These are phyloP conservation scores for Talaromyces sp. DNA, from an alignment of 2,329 filamentous ascomycete species.

Conservation along the genomic window DNA sequence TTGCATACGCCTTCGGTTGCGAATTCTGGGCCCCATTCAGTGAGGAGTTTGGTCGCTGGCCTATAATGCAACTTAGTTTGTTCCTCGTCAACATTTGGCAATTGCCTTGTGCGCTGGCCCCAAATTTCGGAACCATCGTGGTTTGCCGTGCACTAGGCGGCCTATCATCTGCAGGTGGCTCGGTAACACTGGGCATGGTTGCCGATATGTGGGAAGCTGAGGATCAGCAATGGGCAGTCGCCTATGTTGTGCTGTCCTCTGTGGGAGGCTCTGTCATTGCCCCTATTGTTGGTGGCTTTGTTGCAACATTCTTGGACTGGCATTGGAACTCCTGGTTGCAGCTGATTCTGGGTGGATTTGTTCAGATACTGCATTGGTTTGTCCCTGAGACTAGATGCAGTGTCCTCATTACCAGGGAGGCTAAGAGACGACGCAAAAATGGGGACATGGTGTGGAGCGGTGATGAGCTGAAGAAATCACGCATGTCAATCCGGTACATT, in stretches of 20 bases:
- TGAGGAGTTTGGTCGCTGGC: slow-evolving; percentile 77
- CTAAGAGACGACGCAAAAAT: slow-evolving; percentile 57
- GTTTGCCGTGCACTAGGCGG: slow-evolving; percentile 69
- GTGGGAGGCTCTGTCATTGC: slow-evolving; percentile 54
- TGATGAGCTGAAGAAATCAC: slow-evolving; percentile 65
- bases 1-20: slow-evolving; percentile 80
- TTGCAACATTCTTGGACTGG: slow-evolving; percentile 54
- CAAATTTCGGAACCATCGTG: slow-evolving; percentile 69
- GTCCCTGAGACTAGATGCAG: slow-evolving; percentile 61
- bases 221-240: slow-evolving; percentile 62
- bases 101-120: slow-evolving; percentile 69
- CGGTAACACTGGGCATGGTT: slow-evolving; percentile 66
- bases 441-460: slow-evolving; percentile 70
- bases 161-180: slow-evolving; percentile 65
- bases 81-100: slow-evolving; percentile 78
- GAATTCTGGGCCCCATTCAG: slow-evolving; percentile 87
- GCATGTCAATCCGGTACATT: slow-evolving; percentile 61
- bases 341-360: slow-evolving; percentile 58
- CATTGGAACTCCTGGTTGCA: slow-evolving; percentile 68
- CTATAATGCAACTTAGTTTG: slow-evolving; percentile 71
- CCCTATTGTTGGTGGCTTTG: slow-evolving; percentile 58
- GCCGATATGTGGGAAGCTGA: slow-evolving; percentile 64
- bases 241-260: slow-evolving; percentile 62
- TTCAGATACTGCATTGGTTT: slow-evolving; percentile 55
- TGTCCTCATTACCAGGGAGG: slow-evolving; percentile 61